Conservation (phyloP, 129 eudicot species). For the Ambrosia artemisiifolia region DNA sequence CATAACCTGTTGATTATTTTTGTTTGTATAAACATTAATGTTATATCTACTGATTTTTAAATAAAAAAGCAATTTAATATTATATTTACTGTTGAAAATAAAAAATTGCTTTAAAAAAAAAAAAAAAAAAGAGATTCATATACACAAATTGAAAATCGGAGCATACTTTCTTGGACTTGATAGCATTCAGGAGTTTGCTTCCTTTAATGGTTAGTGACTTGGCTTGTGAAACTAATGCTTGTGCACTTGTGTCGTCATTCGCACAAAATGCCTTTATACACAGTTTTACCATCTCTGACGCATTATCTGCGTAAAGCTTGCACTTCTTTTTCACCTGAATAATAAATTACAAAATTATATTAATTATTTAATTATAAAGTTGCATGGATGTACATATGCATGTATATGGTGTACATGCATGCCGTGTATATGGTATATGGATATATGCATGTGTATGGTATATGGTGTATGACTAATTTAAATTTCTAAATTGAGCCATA, state of each 20-base stretch:
- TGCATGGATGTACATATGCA: background rate
- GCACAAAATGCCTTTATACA: constrained; percentile 64
- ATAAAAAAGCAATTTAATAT: background rate
- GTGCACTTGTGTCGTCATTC: constrained; percentile 51
- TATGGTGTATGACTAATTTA: background rate
- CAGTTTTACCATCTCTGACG: constrained; percentile 63
- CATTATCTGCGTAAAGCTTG: constrained; percentile 58
- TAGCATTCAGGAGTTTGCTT: constrained; percentile 56
- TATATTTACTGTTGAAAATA: background rate
- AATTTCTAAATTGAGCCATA: no score
- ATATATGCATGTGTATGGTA: background rate
- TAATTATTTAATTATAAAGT: background rate
- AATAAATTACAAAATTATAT: background rate
- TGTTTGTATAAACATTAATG: background rate
- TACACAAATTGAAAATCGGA: background rate
- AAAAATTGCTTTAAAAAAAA: background rate
- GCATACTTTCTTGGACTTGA: constrained; percentile 73
- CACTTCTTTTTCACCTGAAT: constrained; percentile 65
- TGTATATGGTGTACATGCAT: no score
- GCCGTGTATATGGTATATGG: background rate
- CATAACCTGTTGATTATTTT: background rate
- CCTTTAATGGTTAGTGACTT: constrained; percentile 45
- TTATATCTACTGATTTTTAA: background rate
- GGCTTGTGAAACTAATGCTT: constrained; percentile 59
- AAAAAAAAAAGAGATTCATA: background rate